phyloP scores from a whole-genome alignment of 1,284 basidiomycete genomes.

The Puccinia coronata region DNA sequence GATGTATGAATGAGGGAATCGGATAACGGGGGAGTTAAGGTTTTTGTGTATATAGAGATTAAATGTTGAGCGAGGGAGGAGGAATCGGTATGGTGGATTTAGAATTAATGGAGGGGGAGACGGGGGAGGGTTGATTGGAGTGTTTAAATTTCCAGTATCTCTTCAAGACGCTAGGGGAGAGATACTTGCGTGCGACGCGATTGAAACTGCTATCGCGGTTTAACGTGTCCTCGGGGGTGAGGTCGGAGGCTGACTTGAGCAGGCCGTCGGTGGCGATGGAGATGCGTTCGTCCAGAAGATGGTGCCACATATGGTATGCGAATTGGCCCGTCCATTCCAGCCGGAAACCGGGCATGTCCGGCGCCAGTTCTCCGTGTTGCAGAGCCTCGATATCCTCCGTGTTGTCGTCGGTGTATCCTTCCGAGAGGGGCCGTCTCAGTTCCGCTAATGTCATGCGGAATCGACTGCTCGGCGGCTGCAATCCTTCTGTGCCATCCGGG shows the following conservation, averaged over 20 bases:
- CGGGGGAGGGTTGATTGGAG: not conserved
- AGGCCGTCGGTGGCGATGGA: conserved; percentile 36
- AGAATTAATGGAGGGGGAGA: not conserved
- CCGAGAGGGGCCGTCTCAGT: conserved; percentile 1
- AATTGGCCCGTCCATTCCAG: conserved; percentile 41
- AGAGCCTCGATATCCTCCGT: conserved; percentile 23
- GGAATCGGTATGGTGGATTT: conserved; percentile 5
- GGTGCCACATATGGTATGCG: conserved; percentile 50
- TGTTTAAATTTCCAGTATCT: conserved; percentile 36
- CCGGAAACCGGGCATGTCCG: conserved; percentile 20
- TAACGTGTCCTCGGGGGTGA: conserved; percentile 27
- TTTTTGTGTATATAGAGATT: not conserved
- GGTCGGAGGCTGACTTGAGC: conserved; percentile 9
- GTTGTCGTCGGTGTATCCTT: not conserved
- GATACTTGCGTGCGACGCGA: conserved; percentile 40
- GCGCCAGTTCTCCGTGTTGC: conserved; percentile 34
- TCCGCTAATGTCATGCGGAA: conserved; percentile 25
- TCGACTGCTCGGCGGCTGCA: conserved; percentile 26
- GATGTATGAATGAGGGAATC: not conserved
- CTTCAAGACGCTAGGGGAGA: conserved; percentile 19
- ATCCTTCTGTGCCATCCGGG: not conserved
- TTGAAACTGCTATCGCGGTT: conserved; percentile 44
- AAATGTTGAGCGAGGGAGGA: not conserved
- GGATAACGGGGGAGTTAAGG: not conserved
- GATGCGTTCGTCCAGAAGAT: conserved; percentile 43